Evolutionary conservation across 2,329 filamentous ascomycete genomes (phyloP), one percentile per base, ranked within the genome.

Genomic region (Cytospora schulzeri): DNA sequence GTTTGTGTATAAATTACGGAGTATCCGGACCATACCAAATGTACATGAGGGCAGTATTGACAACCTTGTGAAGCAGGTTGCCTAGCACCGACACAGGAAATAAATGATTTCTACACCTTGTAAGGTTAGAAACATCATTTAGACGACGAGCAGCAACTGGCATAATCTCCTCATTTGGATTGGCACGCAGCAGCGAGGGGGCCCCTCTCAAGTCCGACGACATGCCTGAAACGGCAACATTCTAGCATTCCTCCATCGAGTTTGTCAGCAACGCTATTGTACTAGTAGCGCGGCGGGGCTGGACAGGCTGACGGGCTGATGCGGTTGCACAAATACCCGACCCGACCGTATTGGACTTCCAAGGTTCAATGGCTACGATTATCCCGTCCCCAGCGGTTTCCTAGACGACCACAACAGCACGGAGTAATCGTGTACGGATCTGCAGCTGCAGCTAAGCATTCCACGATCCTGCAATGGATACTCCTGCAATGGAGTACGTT

Each of bases 261-360:
- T 60, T 54, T 60, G 58, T 60, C 50, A 60, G 59, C 59, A 60
- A 24, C 54, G 54, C 54, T 24, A 48, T 12, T 48, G 45, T 22
- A 48, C 8, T 14, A 38, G 14, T 17, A 38, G 22, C 15, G 55
- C 24, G n/a, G 45, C 45, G n/a, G 45, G 45, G 45, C 45, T 22
- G n/a, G 45, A 12, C 33, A 31, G 57, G 57, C 57, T 59, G 57
- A 17, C 38, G 26, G 41, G 15, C 41, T 17, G 28, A 48, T n/a
- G 26, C 45, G 45, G 57, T 35, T 33, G 11, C 57, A 48, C 28
- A 35, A 48, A 35, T 5, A 51, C 35, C 41, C 33, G 33, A 35
- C 33, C 57, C 29, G 17, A 24, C 22, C n/a, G 45, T 11, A 48
- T n/a, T 48, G 11, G n/a, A 48, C n/a, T 48, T 45, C 7, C 8